Conservation (phyloP, 208 protist genomes). For the Strigomonas galati region DNA sequence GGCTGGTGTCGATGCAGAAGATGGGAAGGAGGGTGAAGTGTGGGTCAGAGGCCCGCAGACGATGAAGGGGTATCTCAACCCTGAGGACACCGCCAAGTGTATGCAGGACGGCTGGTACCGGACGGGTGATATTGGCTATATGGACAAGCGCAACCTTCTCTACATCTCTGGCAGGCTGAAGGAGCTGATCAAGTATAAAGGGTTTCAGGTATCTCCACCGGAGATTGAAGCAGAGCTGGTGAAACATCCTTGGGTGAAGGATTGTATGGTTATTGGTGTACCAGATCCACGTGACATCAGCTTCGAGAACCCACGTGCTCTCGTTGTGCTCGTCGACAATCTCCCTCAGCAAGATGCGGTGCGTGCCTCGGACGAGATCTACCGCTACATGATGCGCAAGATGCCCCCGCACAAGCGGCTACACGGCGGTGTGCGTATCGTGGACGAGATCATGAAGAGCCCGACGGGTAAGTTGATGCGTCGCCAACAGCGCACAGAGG, state of each 20-base stretch:
- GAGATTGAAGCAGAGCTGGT: constrained; percentile 63
- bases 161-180: constrained; percentile 79
- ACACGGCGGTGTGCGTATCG: constrained; percentile 62
- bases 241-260: constrained; percentile 50
- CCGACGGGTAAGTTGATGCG: constrained; percentile 79
- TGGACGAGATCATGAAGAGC: constrained; percentile 13
- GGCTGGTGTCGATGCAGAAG: constrained; percentile 18
- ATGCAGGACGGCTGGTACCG: constrained; percentile 64
- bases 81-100: constrained; percentile 32
- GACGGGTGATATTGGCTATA: constrained; percentile 74
- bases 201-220: constrained; percentile 85
- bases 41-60: constrained; percentile 68
- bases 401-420: constrained; percentile 70
- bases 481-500: constrained; percentile 33
- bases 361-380: constrained; percentile 35
- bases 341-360: constrained; percentile 24
- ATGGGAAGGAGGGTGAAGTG: constrained; percentile 58
- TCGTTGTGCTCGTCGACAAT: constrained; percentile 53
- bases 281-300: constrained; percentile 37
- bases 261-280: constrained; percentile 69
- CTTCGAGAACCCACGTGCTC: constrained; percentile 74
- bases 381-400: constrained; percentile 29
- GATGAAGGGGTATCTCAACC: constrained; percentile 70
- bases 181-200: constrained; percentile 92
- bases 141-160: constrained; percentile 36